These are phyloP conservation scores for Claviceps citrina DNA, from an alignment of 2,329 filamentous ascomycete species.

Conservation along the genomic window DNA sequence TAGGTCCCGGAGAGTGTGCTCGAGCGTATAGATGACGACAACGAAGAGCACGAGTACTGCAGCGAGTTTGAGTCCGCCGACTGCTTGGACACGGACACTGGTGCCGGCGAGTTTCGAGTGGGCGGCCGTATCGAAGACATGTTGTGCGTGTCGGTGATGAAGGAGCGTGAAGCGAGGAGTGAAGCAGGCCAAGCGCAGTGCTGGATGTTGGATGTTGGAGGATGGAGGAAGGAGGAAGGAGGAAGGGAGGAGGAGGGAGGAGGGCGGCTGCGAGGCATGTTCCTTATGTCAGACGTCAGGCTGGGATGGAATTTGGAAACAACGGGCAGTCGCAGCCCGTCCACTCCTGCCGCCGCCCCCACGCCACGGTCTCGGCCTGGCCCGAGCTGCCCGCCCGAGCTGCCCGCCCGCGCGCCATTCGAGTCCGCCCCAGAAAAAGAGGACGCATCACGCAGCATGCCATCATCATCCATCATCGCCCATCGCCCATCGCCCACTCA, in stretches of 20 bases:
- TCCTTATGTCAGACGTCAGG: no score
- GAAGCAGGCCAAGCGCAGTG: no score
- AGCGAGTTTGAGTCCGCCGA: background rate
- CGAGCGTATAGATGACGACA: background rate
- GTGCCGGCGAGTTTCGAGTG: background rate
- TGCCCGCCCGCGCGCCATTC: background rate
- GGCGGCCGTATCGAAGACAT: background rate
- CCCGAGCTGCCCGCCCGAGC: background rate
- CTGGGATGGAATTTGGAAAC: no score
- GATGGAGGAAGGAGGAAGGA: no score
- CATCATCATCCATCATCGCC: background rate
- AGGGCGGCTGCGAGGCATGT: no score
- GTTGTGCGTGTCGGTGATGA: background rate
- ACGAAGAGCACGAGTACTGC: background rate
- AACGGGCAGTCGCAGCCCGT: no score
- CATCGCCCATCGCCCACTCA: background rate
- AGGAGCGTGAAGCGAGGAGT: no score
- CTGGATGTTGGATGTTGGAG: no score
- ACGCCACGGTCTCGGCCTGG: background rate
- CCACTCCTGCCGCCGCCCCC: no score
- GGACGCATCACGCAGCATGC: background rate
- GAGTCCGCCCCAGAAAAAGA: background rate
- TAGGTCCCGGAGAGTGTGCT: constrained; percentile 4
- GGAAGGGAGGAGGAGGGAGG: no score
- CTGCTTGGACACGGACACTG: background rate